Evolutionary conservation across 2,329 filamentous ascomycete genomes (phyloP), one percentile per base, ranked within the genome.

Genomic region (Diaporthe citriasiana): DNA sequence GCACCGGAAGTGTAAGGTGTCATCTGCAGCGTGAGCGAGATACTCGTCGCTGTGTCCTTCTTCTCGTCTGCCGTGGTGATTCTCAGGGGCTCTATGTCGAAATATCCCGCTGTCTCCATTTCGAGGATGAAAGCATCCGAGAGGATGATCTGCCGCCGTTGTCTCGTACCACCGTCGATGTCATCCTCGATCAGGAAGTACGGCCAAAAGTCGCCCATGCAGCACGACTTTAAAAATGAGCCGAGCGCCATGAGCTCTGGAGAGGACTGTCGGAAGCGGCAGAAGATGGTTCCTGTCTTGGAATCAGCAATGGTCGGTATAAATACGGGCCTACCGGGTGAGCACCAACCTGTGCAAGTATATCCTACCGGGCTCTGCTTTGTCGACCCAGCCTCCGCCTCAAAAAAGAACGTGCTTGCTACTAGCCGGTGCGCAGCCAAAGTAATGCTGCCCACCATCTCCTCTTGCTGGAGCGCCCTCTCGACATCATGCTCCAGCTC

Each of bases 141-240:
- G 4, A 68, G n/a, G n/a, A 53, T 40, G 15, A 68, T 40, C 47
- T 68, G 63, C 1, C 47, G 30, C 15, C 25, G 38, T 0, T 38
- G 45, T 25, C 63, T 38, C 9, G 47, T 68, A 5, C 10, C 33
- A 15, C 63, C n/a, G 33, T 68, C 63, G 10, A 53, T 53, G 33
- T 68, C 63, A 17, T 68, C 63, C n/a, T 53, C 63, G 22, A 68
- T 12, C 19, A 68, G 33, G 63, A 68, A 68, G n/a, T 53, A 53
- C 2, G 63, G 63, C n/a, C n/a, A 38, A 47, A 68, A 53, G 33
- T 53, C 47, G 30, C 63, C 47, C 2, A 12, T 12, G 19, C 63
- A 68, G 33, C 63, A 53, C 9, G 63, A 68, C 9, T 33, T 27
- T 15, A 68, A 15, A 9, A 68, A 68, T 19, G 63, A 68, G 33